Evolutionary conservation across 345 rosid genomes (phyloP).

Genomic region (Anacardium occidentale): DNA sequence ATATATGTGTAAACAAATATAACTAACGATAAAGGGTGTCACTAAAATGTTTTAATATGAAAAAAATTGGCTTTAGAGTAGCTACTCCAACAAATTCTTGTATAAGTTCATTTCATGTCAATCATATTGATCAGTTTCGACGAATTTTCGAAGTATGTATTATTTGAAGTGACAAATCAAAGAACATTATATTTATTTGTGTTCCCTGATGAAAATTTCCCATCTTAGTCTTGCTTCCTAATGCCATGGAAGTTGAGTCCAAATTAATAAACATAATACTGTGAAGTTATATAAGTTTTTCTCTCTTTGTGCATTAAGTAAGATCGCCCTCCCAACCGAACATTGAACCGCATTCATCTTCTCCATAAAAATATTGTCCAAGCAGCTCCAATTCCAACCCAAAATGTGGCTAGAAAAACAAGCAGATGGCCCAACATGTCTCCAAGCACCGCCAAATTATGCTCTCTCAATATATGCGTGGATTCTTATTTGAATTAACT

Average conservation of each 20-base stretch:
- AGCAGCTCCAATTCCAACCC: conserved; percentile 6
- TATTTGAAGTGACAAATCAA: neutral
- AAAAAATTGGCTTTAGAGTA: too few species aligned
- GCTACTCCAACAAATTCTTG: too few species aligned
- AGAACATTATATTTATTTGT: neutral
- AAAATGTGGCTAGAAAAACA: conserved; percentile 15
- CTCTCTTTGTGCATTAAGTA: neutral
- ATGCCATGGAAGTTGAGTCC: neutral
- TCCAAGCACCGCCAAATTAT: conserved; percentile 26
- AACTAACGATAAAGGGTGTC: too few species aligned
- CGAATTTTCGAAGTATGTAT: too few species aligned
- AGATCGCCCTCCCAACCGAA: conserved; percentile 26
- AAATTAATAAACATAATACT: too few species aligned
- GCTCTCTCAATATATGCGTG: conserved; percentile 7
- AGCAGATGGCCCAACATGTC: conserved; percentile 30
- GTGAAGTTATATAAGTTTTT: too few species aligned
- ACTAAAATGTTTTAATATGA: too few species aligned
- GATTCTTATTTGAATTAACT: too few species aligned
- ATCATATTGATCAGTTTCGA: too few species aligned
- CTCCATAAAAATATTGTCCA: neutral
- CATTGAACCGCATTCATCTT: conserved; percentile 1
- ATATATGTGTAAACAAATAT: too few species aligned
- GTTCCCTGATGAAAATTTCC: neutral
- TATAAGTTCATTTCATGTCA: too few species aligned
- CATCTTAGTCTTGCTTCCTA: neutral